Evolutionary conservation across 2,329 filamentous ascomycete species (phyloP), one percentile per base, ranked within the genome.

Genomic region (Arachnomyces sp.): DNA sequence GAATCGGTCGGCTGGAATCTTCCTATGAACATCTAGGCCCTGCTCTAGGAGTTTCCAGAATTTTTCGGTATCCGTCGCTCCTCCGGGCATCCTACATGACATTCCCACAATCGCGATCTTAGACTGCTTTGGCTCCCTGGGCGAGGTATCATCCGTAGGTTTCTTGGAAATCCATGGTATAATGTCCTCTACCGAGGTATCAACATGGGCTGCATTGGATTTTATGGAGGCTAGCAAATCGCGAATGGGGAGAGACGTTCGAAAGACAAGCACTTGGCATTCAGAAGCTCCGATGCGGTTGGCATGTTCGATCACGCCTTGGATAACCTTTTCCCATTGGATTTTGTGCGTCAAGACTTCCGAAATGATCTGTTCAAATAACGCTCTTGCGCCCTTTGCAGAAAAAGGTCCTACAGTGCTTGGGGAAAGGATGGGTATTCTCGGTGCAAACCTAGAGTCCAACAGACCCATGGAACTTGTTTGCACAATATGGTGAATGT

Each of bases 31-130:
- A 39, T 66, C 62, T 2, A 50, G 48, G 3, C 61, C 62, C 3
- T 51, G 13, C 8, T 55, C 40, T 2, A 67, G 40, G 2, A 66
- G 31, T 13, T 65, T 47, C 63, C 63, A 66, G 37, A 66, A 60
- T 14, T 48, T 46, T 14, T 63, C 52, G n/a, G 44, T 39, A 34
- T 50, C 43, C 13, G 47, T 37, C 3, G 51, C 45, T 29, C 41
- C 41, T n/a, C 48, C 2, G 51, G 52, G n/a, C 53, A 49, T 7
- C 4, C 55, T 36, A n/a, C 55, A 37, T 7, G 54, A 52, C 21
- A 48, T 40, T 13, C 54, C 49, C 32, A 56, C 36, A 30, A 57
- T 50, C 7, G 54, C 55, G 43, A 58, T 46, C 37, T 52, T 55
- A 9, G 52, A 49, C 15, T 48, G 38, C 16, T 45, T 25, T 9